Evolutionary conservation across 2,329 filamentous ascomycete species (phyloP), one percentile per base, ranked within the genome.

Genomic region (Diatrype stigma): DNA sequence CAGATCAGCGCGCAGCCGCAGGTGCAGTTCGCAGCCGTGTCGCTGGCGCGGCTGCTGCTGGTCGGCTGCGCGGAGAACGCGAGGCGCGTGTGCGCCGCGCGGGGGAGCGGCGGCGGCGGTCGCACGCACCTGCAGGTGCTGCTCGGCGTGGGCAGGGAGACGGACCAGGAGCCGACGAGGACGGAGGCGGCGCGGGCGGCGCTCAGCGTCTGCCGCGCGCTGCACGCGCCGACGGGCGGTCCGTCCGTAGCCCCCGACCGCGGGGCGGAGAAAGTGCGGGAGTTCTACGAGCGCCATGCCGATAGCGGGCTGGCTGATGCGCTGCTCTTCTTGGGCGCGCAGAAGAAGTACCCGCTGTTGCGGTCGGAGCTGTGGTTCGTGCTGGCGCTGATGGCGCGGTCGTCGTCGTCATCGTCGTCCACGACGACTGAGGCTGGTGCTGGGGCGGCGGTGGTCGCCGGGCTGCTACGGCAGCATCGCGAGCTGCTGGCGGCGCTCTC

Each of bases 281-380:
- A 56, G 7, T 82, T 83, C 61, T 81, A 81, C 63, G 49, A 61
- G 1, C 63, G 62, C 22, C 77, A 82, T 60, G 54, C 58, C 3
- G 54, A 68, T 19, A n/a, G n/a, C n/a, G n/a, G n/a, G n/a, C 62
- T 82, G 12, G 59, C 65, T 14, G 60, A 67, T 7, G 68, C 74
- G 0, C 69, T 86, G 6, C 61, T 72, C 1, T 80, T 76, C 57
- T 73, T 86, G 23, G 69, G 83, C 22, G 75, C 71, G 2, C 82
- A 86, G 60, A 68, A 65, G 3, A 83, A 81, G 56, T 86, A 81
- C 73, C 79, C 81, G 0, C 71, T 77, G 2, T 69, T 86, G 2
- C 73, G 79, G 17, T 82, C 80, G 37, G 83, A 86, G 60, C 74
- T 77, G 2, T 81, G 82, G 76, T 85, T 86, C 55, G 75, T 83